Percentiles rank a stretch among this genome's conserved stretches.
These are phyloP conservation scores for Colletotrichum eleusines DNA, from an alignment of 2,329 filamentous ascomycete species.

Conservation along the genomic window DNA sequence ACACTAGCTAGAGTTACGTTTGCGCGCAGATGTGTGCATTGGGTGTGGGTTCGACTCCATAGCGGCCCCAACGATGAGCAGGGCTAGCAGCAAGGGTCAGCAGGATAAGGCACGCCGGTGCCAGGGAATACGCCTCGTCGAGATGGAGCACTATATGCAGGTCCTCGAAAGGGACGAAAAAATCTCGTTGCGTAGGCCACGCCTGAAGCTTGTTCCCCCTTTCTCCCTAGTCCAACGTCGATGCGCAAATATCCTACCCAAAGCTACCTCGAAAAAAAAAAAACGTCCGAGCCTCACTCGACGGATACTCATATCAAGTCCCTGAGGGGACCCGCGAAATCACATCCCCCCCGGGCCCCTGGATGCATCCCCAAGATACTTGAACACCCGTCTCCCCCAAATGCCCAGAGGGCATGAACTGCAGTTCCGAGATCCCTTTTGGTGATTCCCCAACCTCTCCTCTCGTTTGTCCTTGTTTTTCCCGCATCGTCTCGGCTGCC, in stretches of 20 bases:
- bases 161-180: constrained; percentile 23
- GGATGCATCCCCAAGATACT: constrained; percentile 28
- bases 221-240: constrained; percentile 39
- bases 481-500: constrained; percentile 29
- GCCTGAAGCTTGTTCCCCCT: constrained; percentile 42
- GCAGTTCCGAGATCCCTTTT: constrained; percentile 10
- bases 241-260: constrained; percentile 38
- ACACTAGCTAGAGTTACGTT: constrained; percentile 5
- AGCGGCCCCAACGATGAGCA: constrained; percentile 28
- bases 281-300: constrained; percentile 31
- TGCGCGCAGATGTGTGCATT: constrained; percentile 5
- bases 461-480: constrained; percentile 33
- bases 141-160: constrained; percentile 39
- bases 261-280: constrained; percentile 22
- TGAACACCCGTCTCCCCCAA: constrained; percentile 32
- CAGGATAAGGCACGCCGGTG: constrained; percentile 33
- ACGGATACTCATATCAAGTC: constrained; percentile 12
- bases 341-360: constrained; percentile 13
- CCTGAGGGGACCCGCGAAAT: constrained; percentile 14
- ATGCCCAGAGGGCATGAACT: neutral
- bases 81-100: constrained; percentile 35
- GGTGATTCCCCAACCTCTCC: constrained; percentile 32
- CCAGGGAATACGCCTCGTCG: constrained; percentile 34
- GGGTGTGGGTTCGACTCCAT: constrained; percentile 2
- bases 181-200: constrained; percentile 38